Conservation (phyloP, 352 stramenopile genomes). For the Phytophthora gonapodyides region DNA sequence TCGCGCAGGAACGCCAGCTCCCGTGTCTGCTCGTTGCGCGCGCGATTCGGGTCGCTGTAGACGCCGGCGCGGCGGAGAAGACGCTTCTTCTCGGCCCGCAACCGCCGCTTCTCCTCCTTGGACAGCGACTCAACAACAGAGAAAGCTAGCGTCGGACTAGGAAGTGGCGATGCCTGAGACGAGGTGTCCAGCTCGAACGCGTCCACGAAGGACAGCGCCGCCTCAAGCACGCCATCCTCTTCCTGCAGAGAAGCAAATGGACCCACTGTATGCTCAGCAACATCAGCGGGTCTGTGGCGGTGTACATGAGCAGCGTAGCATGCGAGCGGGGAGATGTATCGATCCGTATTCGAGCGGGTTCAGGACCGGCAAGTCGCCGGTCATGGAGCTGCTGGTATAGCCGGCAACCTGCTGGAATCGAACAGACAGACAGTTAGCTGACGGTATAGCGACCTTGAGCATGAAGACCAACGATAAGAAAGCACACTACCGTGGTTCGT, state of each 20-base stretch:
- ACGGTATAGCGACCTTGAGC: too few relatives aligned
- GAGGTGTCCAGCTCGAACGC: conserved; percentile 21
- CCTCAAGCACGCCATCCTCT: conserved; percentile 15
- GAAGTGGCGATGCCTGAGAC: background rate
- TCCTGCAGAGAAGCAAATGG: conserved; percentile 16
- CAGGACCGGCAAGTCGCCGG: too few relatives aligned
- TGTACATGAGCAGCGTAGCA: too few relatives aligned
- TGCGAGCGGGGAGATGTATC: too few relatives aligned
- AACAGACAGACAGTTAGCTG: too few relatives aligned
- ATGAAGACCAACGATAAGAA: too few relatives aligned
- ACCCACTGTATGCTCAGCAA: too few relatives aligned
- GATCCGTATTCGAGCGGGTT: too few relatives aligned
- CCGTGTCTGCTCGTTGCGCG: conserved; percentile 33
- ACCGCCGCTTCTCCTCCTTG: conserved; percentile 19
- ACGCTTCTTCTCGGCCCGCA: conserved; percentile 21
- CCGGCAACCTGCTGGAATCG: too few relatives aligned
- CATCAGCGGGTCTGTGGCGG: too few relatives aligned
- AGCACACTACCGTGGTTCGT: too few relatives aligned
- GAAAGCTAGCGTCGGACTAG: background rate
- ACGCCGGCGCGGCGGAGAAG: conserved; percentile 12
- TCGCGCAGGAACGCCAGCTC: conserved; percentile 46
- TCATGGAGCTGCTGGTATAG: too few relatives aligned
- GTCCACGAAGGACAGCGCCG: conserved; percentile 37
- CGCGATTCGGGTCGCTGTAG: conserved; percentile 35
- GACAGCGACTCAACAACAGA: background rate